Evolutionary conservation across 768 basidiomycete genomes (phyloP).

Genomic region (Candolleomyces aberdarensis): DNA sequence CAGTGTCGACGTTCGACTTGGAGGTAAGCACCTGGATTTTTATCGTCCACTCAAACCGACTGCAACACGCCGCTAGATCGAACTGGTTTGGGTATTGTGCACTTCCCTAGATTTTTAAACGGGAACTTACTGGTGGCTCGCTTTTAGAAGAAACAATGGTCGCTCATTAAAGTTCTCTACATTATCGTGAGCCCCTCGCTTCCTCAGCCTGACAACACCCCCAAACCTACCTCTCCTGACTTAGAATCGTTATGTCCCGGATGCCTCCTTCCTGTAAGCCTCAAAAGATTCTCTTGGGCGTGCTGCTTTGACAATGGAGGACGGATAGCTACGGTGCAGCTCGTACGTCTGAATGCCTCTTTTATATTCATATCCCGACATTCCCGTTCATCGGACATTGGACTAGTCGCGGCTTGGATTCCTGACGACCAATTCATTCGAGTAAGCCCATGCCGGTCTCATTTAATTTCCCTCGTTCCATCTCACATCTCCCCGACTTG

Average conservation of each 20-base stretch:
- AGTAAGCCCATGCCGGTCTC: too few species aligned
- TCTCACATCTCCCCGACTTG: too few species aligned
- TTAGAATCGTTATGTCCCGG: constrained; percentile 4
- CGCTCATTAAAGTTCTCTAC: background rate
- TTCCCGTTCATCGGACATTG: background rate
- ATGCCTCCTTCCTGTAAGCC: constrained; percentile 1
- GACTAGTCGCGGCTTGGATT: background rate
- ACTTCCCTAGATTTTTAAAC: background rate
- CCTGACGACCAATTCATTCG: background rate
- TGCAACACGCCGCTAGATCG: background rate
- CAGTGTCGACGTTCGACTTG: constrained; percentile 1
- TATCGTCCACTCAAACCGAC: background rate
- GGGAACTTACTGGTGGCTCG: background rate
- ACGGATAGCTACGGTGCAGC: constrained; percentile 1
- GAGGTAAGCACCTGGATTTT: background rate
- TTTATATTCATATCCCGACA: background rate
- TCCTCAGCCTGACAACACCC: too few species aligned
- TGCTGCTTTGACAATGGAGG: background rate
- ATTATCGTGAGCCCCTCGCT: background rate
- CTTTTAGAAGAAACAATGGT: constrained; percentile 1
- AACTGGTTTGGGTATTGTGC: constrained; percentile 3
- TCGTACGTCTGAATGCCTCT: background rate
- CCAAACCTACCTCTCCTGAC: background rate
- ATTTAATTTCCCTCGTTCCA: too few species aligned
- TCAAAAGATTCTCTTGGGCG: background rate